Conservation (phyloP, 805 yeast genomes). For the Ogataea henricii region DNA sequence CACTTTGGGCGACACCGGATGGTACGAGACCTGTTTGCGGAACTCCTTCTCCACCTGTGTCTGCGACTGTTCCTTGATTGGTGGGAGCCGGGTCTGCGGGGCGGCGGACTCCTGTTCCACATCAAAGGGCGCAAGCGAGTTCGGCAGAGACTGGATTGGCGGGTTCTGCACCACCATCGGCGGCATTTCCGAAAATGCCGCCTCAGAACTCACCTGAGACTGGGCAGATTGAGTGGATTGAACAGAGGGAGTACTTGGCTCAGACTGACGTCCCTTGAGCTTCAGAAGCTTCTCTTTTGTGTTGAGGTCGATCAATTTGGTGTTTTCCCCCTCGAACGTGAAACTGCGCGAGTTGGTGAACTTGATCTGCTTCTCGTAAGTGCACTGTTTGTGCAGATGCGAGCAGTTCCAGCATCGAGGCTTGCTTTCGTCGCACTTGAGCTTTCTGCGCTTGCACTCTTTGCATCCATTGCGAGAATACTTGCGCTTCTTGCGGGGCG, state of each 20-base stretch:
- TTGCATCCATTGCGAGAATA: constrained; percentile 48
- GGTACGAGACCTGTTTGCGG: constrained; percentile 15
- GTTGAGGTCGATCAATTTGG: constrained; percentile 18
- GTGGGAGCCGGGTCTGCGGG: not conserved
- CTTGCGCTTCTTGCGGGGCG: constrained; percentile 38
- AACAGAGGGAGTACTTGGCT: too few relatives aligned
- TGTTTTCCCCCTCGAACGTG: constrained; percentile 22
- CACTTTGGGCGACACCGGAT: constrained; percentile 12
- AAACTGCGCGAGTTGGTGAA: constrained; percentile 35
- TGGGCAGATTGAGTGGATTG: not conserved
- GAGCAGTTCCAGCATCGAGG: constrained; percentile 45
- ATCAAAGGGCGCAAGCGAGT: constrained; percentile 4
- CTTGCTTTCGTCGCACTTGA: constrained; percentile 43
- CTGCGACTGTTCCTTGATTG: not conserved
- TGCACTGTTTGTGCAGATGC: constrained; percentile 39
- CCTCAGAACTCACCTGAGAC: not conserved
- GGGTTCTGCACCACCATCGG: constrained; percentile 30
- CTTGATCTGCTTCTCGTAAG: constrained; percentile 38
- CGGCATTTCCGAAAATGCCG: constrained; percentile 10
- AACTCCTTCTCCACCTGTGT: constrained; percentile 15
- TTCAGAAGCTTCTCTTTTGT: constrained; percentile 12
- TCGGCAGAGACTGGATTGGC: constrained; percentile 9
- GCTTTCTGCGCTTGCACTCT: constrained; percentile 46
- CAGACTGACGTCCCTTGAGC: constrained; percentile 3
- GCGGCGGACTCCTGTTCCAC: not conserved